These are phyloP conservation scores for Coprinopsis strossmayeri DNA, from an alignment of 768 basidiomycete genomes.

Conservation along the genomic window DNA sequence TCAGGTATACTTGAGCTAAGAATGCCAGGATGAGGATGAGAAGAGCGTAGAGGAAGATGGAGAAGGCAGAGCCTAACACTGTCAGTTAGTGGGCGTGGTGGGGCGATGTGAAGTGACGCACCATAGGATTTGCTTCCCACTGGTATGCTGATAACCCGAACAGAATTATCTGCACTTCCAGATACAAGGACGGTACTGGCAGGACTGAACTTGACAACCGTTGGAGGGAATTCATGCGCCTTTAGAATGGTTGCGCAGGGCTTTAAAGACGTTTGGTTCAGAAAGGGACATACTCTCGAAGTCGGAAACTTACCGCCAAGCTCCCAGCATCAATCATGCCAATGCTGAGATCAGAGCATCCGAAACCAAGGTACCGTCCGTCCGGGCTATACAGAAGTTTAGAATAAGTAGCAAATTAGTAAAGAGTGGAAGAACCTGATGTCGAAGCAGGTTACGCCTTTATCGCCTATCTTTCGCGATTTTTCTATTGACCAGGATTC, in stretches of 20 bases:
- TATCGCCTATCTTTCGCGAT: slow-evolving; percentile 67
- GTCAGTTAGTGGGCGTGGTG: not conserved
- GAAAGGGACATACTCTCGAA: not conserved
- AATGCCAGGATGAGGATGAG: slow-evolving; percentile 37
- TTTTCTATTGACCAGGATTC: slow-evolving; percentile 61
- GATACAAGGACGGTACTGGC: slow-evolving; percentile 75
- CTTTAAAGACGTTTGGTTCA: slow-evolving; percentile 32
- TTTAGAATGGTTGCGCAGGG: slow-evolving; percentile 83
- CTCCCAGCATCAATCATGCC: slow-evolving; percentile 78
- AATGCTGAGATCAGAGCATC: slow-evolving; percentile 80
- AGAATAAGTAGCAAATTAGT: not conserved
- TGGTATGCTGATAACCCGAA: slow-evolving; percentile 56
- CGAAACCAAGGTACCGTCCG: slow-evolving; percentile 79
- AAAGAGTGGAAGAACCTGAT: slow-evolving; percentile 58
- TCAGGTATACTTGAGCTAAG: slow-evolving; percentile 15
- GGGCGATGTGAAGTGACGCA: slow-evolving; percentile 27
- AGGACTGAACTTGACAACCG: slow-evolving; percentile 84
- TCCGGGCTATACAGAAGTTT: slow-evolving; percentile 46
- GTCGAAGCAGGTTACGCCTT: slow-evolving; percentile 83
- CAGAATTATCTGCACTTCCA: slow-evolving; percentile 85
- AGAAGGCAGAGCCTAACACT: slow-evolving; percentile 28
- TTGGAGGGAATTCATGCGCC: slow-evolving; percentile 93
- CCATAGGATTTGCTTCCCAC: slow-evolving; percentile 39
- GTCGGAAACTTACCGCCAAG: slow-evolving; percentile 51
- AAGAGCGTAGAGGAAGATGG: slow-evolving; percentile 36